Base-by-base conservation (phyloP, 2,329 filamentous ascomycete genomes). In the Phialophora tarda region DNA sequence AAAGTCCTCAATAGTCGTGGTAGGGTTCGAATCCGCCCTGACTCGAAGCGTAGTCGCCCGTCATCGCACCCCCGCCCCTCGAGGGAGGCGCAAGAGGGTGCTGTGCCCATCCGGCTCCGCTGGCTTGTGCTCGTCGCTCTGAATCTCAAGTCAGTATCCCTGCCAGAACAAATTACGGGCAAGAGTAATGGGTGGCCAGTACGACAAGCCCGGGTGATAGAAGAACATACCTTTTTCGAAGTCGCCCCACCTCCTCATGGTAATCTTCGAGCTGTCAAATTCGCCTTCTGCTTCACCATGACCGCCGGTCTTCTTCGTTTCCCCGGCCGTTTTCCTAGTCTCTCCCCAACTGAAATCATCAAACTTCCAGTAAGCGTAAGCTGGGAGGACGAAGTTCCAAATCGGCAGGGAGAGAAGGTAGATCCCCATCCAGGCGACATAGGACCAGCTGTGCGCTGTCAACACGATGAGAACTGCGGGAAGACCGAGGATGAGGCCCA, bases 261-360 rank as follows among this genome's bases (percentile, higher is more conserved):
- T 97, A 77, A 99, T 99, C 86, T 97, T 96, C 79, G 90, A 96
- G 78, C 91, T 96, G 79, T 99, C 96, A 75, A 99, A 99, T 79
- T 98, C 95, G 70, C 95, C 95, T 79, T 97, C 92, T 70, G 90
- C 90, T 75, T 94, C 93, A 69, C 93, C 88, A 30, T 61, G 59
- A 12, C 59, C 59, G 34, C 92, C 91, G 2, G 86, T 91, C 81
- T 94, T 95, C 83, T 94, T 93, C 14, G 87, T 89, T 76, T 97
- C 94, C 30, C 93, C 93, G 0, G 89, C 91, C 48, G 94, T 97
- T 86, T 98, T 96, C 69, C 95, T 88, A 63, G 95, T 99, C 71
- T 99, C 96, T 75, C 95, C 95, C 95, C 95, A 99, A 64, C 91
- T 96, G 84, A 99, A 99, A 82, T 99, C 95, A 78, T 99, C 95